These are phyloP conservation scores for Penicillium sclerotigenum DNA, from an alignment of 2,329 filamentous ascomycete genomes.

Conservation along the genomic window DNA sequence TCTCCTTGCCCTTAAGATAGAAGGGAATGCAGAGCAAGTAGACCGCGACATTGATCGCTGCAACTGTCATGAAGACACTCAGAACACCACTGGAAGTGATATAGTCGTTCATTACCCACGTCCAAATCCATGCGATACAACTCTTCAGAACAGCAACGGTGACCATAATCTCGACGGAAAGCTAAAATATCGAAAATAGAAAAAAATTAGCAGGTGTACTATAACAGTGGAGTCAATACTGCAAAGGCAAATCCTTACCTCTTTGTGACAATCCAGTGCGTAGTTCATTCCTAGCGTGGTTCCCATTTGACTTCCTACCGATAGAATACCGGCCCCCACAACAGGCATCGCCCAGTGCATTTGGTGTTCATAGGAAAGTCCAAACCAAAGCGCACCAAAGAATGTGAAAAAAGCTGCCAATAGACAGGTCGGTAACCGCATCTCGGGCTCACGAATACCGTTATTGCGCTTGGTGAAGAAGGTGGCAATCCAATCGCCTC, in stretches of 20 bases:
- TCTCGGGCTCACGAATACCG: constrained; percentile 19
- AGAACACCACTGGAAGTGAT: constrained; percentile 6
- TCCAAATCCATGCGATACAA: constrained; percentile 30
- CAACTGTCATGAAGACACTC: constrained; percentile 16
- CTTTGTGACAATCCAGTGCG: constrained; percentile 26
- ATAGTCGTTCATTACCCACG: constrained; percentile 21
- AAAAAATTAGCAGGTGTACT: neutral
- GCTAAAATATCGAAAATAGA: neutral
- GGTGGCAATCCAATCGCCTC: constrained; percentile 19
- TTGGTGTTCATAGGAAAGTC: constrained; percentile 22
- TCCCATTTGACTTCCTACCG: constrained; percentile 30
- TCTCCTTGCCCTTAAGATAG: constrained; percentile 6
- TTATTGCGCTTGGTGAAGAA: constrained; percentile 16
- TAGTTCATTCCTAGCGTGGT: constrained; percentile 27
- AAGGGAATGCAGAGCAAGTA: constrained; percentile 10
- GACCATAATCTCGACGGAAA: constrained; percentile 30
- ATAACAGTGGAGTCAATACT: neutral
- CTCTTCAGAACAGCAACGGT: constrained; percentile 28
- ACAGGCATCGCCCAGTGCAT: constrained; percentile 21
- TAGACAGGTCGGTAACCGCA: constrained; percentile 22
- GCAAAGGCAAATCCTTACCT: constrained; percentile 6
- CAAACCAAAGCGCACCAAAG: constrained; percentile 21
- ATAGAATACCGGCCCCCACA: constrained; percentile 26
- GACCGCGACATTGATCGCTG: constrained; percentile 14
- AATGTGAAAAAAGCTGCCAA: constrained; percentile 27